These are phyloP conservation scores for Boletus reticulatus DNA, from an alignment of 768 basidiomycete genomes.

Conservation along the genomic window DNA sequence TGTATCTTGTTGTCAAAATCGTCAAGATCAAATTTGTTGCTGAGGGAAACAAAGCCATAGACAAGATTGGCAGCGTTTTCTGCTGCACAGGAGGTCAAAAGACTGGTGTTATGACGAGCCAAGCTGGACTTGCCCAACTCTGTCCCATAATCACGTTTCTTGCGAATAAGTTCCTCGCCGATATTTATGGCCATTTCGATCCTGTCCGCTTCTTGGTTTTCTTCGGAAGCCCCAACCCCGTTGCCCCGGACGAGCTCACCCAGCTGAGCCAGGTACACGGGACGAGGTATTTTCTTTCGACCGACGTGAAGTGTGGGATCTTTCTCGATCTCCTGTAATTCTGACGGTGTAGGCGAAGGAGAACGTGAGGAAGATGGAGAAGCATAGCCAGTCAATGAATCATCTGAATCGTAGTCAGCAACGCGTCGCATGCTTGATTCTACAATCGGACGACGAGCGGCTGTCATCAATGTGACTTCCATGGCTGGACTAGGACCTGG, in stretches of 20 bases:
- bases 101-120: not conserved
- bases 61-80: slow-evolving; percentile 88
- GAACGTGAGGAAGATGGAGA: slow-evolving; percentile 67
- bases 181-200: slow-evolving; percentile 77
- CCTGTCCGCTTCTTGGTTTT: slow-evolving; percentile 66
- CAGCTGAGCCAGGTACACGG: slow-evolving; percentile 89
- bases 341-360: slow-evolving; percentile 75
- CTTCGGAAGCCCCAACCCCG: slow-evolving; percentile 49
- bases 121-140: slow-evolving; percentile 64
- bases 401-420: slow-evolving; percentile 70
- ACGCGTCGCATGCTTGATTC: slow-evolving; percentile 5
- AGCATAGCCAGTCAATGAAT: slow-evolving; percentile 76
- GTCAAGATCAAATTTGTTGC: slow-evolving; percentile 83
- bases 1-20: slow-evolving; percentile 77
- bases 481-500: slow-evolving; percentile 13
- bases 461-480: slow-evolving; percentile 2
- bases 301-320: slow-evolving; percentile 81
- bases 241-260: slow-evolving; percentile 69
- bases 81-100: slow-evolving; percentile 44
- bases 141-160: slow-evolving; percentile 80
- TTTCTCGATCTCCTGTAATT: slow-evolving; percentile 78
- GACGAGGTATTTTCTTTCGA: slow-evolving; percentile 66
- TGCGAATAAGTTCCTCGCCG: slow-evolving; percentile 82
- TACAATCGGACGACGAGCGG: not conserved
- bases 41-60: slow-evolving; percentile 67